A percentile compares a stretch with the other conserved stretches of the same genome.
These are phyloP conservation scores for Skeletonema menzelii DNA, from an alignment of 108 stramenopile species.

Conservation along the genomic window DNA sequence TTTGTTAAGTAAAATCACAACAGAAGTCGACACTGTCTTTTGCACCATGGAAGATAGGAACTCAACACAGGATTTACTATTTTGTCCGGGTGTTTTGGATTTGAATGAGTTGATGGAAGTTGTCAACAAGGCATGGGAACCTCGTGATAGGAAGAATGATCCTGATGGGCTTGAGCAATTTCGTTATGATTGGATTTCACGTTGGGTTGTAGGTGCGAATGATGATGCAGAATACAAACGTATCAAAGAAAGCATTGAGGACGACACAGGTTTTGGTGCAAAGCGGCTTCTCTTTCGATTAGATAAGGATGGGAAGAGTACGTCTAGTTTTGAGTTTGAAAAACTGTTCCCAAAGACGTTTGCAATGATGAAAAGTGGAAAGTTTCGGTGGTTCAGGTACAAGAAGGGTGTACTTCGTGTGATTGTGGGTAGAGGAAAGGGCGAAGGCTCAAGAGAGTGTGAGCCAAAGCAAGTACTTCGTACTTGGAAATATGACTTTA, in stretches of 20 bases:
- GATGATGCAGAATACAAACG: conserved; percentile 13
- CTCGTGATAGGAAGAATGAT: conserved; percentile 14
- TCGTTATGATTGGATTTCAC: conserved; percentile 28
- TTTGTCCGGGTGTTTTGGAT: conserved; percentile 18
- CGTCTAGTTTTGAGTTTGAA: conserved; percentile 25
- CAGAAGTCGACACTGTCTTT: conserved; percentile 15
- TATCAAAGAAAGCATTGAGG: conserved; percentile 2
- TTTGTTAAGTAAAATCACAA: not conserved
- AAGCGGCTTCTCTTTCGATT: conserved; percentile 19
- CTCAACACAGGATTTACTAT: conserved; percentile 16
- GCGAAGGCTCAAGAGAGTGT: conserved; percentile 8
- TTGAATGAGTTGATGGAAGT: conserved; percentile 28
- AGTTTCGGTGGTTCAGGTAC: conserved; percentile 40
- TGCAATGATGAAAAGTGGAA: conserved; percentile 26
- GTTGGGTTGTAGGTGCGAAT: conserved; percentile 8
- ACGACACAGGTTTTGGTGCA: conserved; percentile 4
- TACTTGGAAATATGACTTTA: conserved; percentile 39
- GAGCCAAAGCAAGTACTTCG: conserved; percentile 18
- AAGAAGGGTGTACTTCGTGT: conserved; percentile 33
- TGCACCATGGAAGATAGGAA: conserved; percentile 38
- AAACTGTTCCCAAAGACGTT: conserved; percentile 40
- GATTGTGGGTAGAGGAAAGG: conserved; percentile 34
- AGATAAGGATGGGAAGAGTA: conserved; percentile 2
- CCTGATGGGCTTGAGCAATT: conserved; percentile 12
- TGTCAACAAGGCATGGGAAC: conserved; percentile 35